Conservation (phyloP, 2,329 filamentous ascomycete genomes). For the Tolypocladium tropicale region DNA sequence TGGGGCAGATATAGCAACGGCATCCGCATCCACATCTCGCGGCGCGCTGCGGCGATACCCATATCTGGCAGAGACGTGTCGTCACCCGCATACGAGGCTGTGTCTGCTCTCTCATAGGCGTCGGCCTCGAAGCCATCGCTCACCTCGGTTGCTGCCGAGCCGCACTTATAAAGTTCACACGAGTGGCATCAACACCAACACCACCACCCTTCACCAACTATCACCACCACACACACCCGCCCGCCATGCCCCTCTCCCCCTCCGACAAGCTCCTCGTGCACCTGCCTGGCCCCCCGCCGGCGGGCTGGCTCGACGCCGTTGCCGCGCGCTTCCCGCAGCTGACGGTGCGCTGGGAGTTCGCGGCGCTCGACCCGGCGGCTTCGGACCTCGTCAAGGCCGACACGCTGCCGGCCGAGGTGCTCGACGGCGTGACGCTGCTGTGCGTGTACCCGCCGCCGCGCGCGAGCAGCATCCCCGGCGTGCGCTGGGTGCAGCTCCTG, state of each 20-base stretch:
- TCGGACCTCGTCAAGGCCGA: slow-evolving; percentile 10
- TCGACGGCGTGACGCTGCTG: slow-evolving; percentile 31
- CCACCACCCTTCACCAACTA: no score
- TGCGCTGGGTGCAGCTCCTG: slow-evolving; percentile 34
- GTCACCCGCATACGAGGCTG: background rate
- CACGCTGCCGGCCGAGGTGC: slow-evolving; percentile 18
- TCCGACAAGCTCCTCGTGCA: slow-evolving; percentile 30
- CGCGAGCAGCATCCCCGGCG: slow-evolving; percentile 17
- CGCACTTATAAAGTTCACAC: background rate
- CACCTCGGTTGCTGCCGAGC: background rate
- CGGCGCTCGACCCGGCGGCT: slow-evolving; percentile 5
- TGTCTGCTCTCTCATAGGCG: background rate
- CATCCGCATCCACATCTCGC: background rate
- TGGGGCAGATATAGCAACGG: background rate
- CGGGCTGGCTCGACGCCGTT: slow-evolving; percentile 23
- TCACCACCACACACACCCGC: no score
- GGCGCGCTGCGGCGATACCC: background rate
- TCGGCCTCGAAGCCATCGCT: background rate
- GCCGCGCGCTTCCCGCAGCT: slow-evolving; percentile 26
- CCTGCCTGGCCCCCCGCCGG: slow-evolving; percentile 17
- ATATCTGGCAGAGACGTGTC: background rate
- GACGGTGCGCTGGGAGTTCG: slow-evolving; percentile 22
- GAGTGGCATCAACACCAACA: background rate
- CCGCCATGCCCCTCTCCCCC: slow-evolving; percentile 13
- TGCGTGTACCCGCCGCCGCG: slow-evolving; percentile 20